phyloP scores from a whole-genome alignment of 805 yeast species.

The Candida endomychidarum region DNA sequence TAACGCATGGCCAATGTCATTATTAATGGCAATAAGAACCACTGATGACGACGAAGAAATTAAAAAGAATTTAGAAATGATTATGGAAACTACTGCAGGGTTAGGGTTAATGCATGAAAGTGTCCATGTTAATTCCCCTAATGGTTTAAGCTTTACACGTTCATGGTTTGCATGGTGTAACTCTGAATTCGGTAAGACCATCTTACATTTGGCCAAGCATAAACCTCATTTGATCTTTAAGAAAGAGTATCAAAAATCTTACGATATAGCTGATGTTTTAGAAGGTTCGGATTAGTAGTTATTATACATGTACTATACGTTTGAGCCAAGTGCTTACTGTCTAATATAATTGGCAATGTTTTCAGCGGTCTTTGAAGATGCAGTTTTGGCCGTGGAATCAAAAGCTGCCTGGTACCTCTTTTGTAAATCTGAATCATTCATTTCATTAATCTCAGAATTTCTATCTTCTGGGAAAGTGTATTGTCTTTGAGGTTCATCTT shows the following conservation, averaged over 20 bases:
- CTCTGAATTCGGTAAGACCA: constrained; percentile 85
- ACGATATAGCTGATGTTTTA: constrained; percentile 16
- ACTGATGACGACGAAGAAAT: constrained; percentile 73
- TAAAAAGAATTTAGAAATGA: constrained; percentile 38
- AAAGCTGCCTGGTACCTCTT: constrained; percentile 73
- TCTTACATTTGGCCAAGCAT: constrained; percentile 68
- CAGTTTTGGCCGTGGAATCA: constrained; percentile 58
- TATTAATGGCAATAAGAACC: constrained; percentile 74
- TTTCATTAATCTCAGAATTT: constrained; percentile 51
- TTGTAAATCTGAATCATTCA: constrained; percentile 51
- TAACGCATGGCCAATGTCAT: constrained; percentile 90
- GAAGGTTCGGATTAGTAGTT: background rate
- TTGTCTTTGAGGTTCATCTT: constrained; percentile 53
- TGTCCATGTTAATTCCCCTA: constrained; percentile 57
- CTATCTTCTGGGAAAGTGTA: constrained; percentile 72
- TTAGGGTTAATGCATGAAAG: constrained; percentile 86
- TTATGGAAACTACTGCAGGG: constrained; percentile 65
- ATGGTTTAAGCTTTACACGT: constrained; percentile 58
- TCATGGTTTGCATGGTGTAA: constrained; percentile 97
- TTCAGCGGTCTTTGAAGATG: constrained; percentile 68
- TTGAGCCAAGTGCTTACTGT: no score
- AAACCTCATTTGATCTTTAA: constrained; percentile 73
- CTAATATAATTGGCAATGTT: constrained; percentile 67
- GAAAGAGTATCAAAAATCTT: constrained; percentile 32
- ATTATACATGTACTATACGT: constrained; percentile 8